These are phyloP conservation scores for Alternaria angustiovoidea DNA, from an alignment of 2,329 filamentous ascomycete genomes.

Conservation along the genomic window DNA sequence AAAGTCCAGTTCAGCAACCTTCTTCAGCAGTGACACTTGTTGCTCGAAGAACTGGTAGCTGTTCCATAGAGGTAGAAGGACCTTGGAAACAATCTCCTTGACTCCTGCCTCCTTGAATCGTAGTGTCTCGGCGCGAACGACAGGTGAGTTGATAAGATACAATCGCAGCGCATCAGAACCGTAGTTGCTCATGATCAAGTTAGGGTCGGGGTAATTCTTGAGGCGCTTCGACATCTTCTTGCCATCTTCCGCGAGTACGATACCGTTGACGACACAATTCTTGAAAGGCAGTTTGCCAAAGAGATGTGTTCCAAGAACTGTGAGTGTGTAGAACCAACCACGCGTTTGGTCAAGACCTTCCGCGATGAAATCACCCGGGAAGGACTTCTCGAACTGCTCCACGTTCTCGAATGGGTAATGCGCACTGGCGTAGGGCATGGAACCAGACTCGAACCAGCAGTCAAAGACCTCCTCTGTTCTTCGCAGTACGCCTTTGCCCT, in stretches of 20 bases:
- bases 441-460: slow-evolving; percentile 96
- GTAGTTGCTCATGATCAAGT: slow-evolving; percentile 82
- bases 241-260: slow-evolving; percentile 90
- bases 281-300: slow-evolving; percentile 88
- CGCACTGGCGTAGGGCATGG: slow-evolving; percentile 90
- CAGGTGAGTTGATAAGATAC: slow-evolving; percentile 97
- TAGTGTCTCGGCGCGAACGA: slow-evolving; percentile 88
- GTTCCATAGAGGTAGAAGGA: slow-evolving; percentile 92
- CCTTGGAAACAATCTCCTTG: slow-evolving; percentile 93
- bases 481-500: slow-evolving; percentile 82
- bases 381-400: slow-evolving; percentile 79
- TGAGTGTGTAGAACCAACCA: slow-evolving; percentile 95
- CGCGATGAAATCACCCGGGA: slow-evolving; percentile 93
- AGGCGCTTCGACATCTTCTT: slow-evolving; percentile 99
- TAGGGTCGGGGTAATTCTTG: slow-evolving; percentile 94
- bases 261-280: slow-evolving; percentile 96
- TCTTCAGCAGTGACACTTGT: slow-evolving; percentile 85
- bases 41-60: slow-evolving; percentile 96
- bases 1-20: slow-evolving; percentile 79
- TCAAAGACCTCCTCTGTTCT: slow-evolving; percentile 91
- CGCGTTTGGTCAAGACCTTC: slow-evolving; percentile 93
- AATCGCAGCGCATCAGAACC: slow-evolving; percentile 91
- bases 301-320: slow-evolving; percentile 86
- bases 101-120: slow-evolving; percentile 92
- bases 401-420: slow-evolving; percentile 94